These are phyloP conservation scores for Talaromyces verruculosus DNA, from an alignment of 2,329 filamentous ascomycete genomes.

Conservation along the genomic window DNA sequence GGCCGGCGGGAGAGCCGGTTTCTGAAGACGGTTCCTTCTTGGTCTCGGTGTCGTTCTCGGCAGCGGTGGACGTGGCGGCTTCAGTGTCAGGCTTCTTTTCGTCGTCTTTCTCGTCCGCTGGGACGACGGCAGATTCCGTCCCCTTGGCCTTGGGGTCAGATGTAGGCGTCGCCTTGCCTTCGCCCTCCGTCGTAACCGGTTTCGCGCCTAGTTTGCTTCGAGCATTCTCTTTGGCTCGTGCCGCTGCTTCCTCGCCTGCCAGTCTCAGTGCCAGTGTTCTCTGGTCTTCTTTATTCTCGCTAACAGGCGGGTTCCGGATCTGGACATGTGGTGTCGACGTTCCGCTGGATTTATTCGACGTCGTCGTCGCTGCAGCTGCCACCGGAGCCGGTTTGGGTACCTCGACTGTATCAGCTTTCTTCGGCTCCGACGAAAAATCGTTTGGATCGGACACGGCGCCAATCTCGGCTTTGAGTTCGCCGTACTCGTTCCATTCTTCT, in stretches of 20 bases:
- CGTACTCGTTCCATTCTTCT: conserved; percentile 99
- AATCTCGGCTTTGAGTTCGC: conserved; percentile 86
- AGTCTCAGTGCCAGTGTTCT: conserved; percentile 46
- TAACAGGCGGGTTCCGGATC: conserved; percentile 42
- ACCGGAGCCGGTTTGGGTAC: conserved; percentile 26
- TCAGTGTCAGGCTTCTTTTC: not conserved
- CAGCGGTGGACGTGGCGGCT: not conserved
- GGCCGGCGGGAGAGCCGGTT: conserved; percentile 23
- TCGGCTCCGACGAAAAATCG: conserved; percentile 29
- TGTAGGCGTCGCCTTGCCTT: conserved; percentile 20
- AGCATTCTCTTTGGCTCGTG: conserved; percentile 37
- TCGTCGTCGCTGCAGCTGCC: not conserved
- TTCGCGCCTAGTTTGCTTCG: conserved; percentile 24
- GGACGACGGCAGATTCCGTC: not conserved
- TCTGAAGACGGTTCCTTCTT: not conserved
- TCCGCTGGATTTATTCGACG: not conserved
- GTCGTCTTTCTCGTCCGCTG: not conserved
- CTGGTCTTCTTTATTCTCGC: conserved; percentile 36
- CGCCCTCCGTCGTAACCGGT: conserved; percentile 21
- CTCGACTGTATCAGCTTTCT: conserved; percentile 25
- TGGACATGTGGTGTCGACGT: conserved; percentile 34
- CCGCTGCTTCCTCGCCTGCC: conserved; percentile 43
- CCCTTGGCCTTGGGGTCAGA: conserved; percentile 22
- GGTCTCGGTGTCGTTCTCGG: not conserved
- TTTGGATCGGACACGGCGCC: conserved; percentile 43